Base-by-base conservation (phyloP, 306 rosid species). In the Vigna angularis region DNA sequence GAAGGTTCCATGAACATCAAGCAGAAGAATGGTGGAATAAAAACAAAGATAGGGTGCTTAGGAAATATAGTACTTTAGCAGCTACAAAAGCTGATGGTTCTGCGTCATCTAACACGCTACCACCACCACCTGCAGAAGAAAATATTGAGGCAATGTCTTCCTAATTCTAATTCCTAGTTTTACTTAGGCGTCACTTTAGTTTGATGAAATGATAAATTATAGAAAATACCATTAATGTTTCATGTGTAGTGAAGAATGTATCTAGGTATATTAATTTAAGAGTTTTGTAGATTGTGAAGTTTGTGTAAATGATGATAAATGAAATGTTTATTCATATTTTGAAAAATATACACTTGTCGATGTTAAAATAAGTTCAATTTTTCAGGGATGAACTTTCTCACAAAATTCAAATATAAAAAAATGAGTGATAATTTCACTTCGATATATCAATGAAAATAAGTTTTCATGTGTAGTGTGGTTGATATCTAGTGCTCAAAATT, bases 1-100 rank as follows among this genome's bases (percentile, higher is more conserved):
- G 92, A 70, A 91, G 79, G 86, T 96, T 91, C 77, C 85, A 68
- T 56, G 95, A 80, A 65, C 87, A 90, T 2, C 90, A 91, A 66
- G 99, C 99, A 56, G 96, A 87, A 82, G 94, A 89, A 65, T 96
- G 99, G 99, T 96, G 99, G 99, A 86, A 45, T 63, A 78, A 34
- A 73, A 91, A 96, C 87, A 96, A 84, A 90, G 98, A 91, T 3
- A 87, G 83, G 78, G 77, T 93, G 75, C 87, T 86, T 76, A 86
- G 24, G 79, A 86, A 77, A 81, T 96, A 90, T 76, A 66, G 73
- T 82, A 79, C 78, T 82, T 78, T 81, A 38, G 56, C 76, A 3
- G 76, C 74, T 26, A 45, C 66, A 72, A 77, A 36, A 71, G 48
- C 42, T 14, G 63, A 67, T 47, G 73, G 84, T 42, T 51, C 61